A percentile compares a stretch with the other conserved stretches of the same genome.
phyloP scores from a whole-genome alignment of 306 rosid species.

The Rubus parviflorus region DNA sequence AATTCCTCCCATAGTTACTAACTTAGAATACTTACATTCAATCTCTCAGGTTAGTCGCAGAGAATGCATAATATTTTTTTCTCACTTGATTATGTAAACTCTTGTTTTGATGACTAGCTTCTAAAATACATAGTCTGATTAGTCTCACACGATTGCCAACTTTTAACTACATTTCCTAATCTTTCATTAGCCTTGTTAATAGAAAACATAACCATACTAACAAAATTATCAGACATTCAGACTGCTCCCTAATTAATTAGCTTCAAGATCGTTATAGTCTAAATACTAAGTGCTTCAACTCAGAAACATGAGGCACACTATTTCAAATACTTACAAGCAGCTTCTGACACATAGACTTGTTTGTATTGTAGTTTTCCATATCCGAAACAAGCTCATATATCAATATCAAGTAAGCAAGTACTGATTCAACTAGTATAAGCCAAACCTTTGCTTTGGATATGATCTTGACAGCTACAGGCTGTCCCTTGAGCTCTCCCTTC shows the following conservation, averaged over 20 bases:
- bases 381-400: not conserved
- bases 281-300: not conserved
- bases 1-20: not conserved
- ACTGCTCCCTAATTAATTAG: not conserved
- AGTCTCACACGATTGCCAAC: no score
- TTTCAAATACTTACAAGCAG: no score
- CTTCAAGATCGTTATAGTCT: not conserved
- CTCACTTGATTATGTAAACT: not conserved
- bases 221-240: not conserved
- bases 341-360: no score
- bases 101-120: no score
- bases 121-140: no score
- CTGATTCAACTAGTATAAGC: not conserved
- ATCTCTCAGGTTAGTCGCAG: slow-evolving; percentile 20
- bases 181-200: not conserved
- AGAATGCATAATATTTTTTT: not conserved
- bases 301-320: not conserved
- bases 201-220: not conserved
- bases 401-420: not conserved
- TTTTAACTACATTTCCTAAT: not conserved
- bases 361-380: no score
- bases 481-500: slow-evolving; percentile 87
- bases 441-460: slow-evolving; percentile 85
- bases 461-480: slow-evolving; percentile 91
- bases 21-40: not conserved